phyloP scores from a whole-genome alignment of 305 asterid genomes.

The Galium porrigens region DNA sequence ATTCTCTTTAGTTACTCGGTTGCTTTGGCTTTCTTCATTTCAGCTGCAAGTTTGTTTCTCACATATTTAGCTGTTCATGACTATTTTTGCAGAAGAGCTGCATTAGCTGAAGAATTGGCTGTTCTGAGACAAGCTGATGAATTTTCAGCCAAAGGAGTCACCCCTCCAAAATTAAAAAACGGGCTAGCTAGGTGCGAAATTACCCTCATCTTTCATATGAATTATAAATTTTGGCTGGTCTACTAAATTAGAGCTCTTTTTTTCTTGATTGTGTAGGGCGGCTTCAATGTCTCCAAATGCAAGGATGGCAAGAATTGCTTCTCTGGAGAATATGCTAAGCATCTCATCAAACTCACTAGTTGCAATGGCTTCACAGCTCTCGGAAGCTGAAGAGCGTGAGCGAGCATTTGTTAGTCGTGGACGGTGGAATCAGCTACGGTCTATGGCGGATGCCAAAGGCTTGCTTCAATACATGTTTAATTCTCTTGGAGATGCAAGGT shows the following conservation, averaged over 20 bases:
- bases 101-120: slow-evolving; percentile 88
- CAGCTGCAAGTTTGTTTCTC: slow-evolving; percentile 1
- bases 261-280: slow-evolving; percentile 39
- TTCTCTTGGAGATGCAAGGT: slow-evolving; percentile 84
- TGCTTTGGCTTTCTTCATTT: slow-evolving; percentile 9
- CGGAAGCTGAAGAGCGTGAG: slow-evolving; percentile 98
- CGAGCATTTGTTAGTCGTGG: slow-evolving; percentile 68
- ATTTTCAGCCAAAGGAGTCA: slow-evolving; percentile 67
- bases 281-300: slow-evolving; percentile 85
- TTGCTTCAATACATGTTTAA: slow-evolving; percentile 77
- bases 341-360: slow-evolving; percentile 90
- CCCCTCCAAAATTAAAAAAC: slow-evolving; percentile 83
- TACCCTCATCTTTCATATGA: slow-evolving; percentile 4
- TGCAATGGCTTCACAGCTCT: slow-evolving; percentile 97
- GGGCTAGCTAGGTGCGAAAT: slow-evolving; percentile 55
- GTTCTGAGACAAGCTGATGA: slow-evolving; percentile 81
- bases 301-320: slow-evolving; percentile 80
- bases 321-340: slow-evolving; percentile 90
- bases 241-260: background rate
- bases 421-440: slow-evolving; percentile 91
- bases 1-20: background rate
- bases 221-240: background rate
- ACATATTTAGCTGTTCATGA: slow-evolving; percentile 10
- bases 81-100: slow-evolving; percentile 63
- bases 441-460: slow-evolving; percentile 90